Evolutionary conservation across 495 filamentous ascomycete species (phyloP).

Genomic region (Tuber brumale): DNA sequence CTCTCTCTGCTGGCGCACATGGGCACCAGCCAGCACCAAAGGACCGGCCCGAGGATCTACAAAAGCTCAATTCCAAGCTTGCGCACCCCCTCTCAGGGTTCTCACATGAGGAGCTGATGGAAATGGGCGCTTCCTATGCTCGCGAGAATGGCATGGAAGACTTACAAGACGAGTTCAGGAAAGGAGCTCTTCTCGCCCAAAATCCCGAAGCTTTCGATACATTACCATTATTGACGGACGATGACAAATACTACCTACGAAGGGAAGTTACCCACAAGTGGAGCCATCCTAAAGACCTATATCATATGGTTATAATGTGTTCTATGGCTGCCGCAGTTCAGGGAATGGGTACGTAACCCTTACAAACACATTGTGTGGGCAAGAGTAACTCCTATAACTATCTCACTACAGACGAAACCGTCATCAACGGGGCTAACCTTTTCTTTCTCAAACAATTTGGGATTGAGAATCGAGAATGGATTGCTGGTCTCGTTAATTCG

Average conservation of each 20-base stretch:
- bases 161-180: constrained; percentile 57
- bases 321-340: constrained; percentile 61
- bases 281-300: constrained; percentile 65
- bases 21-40: constrained; percentile 10
- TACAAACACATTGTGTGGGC: not conserved
- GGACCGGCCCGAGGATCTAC: constrained; percentile 1
- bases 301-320: constrained; percentile 59
- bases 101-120: constrained; percentile 53
- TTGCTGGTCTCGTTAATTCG: constrained; percentile 61
- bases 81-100: constrained; percentile 66
- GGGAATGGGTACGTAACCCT: constrained; percentile 54
- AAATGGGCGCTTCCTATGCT: constrained; percentile 61
- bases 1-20: constrained; percentile 15
- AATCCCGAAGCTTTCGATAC: constrained; percentile 51
- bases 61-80: constrained; percentile 43
- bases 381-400: constrained; percentile 30
- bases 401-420: constrained; percentile 63
- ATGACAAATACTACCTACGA: constrained; percentile 55
- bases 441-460: constrained; percentile 64
- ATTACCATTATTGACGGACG: constrained; percentile 51
- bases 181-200: constrained; percentile 67
- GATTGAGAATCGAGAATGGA: constrained; percentile 57
- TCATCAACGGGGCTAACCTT: constrained; percentile 69
- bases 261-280: constrained; percentile 63
- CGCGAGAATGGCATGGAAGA: constrained; percentile 57